These are phyloP conservation scores for Neckera pumila DNA, from an alignment of 225 moss, liverwort and hornwort genomes.

Conservation along the genomic window DNA sequence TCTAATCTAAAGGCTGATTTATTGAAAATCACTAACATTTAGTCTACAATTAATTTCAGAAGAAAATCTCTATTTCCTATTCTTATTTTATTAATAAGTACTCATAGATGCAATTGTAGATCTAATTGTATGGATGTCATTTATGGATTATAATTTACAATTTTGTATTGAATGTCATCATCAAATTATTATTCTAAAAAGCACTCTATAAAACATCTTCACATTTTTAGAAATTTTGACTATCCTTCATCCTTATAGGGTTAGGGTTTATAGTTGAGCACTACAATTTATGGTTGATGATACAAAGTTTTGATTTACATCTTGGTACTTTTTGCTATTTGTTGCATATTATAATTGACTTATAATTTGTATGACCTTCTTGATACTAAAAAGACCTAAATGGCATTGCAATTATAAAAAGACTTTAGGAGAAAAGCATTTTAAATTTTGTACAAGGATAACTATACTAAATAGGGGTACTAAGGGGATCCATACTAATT, in stretches of 20 bases:
- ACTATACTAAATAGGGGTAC: too few relatives aligned
- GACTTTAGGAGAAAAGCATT: not conserved
- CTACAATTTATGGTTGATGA: not conserved
- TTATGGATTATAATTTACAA: not conserved
- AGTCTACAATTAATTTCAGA: fast-evolving
- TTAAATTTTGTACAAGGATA: not conserved
- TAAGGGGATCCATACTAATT: too few relatives aligned
- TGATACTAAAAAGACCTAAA: not conserved
- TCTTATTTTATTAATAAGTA: not conserved
- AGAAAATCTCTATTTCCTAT: not conserved
- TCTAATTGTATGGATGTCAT: not conserved
- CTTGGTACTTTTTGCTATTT: not conserved
- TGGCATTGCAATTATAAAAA: not conserved
- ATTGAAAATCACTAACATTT: not conserved
- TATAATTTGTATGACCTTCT: too few relatives aligned
- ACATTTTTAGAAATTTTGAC: not conserved
- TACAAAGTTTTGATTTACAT: not conserved
- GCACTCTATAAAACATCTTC: not conserved
- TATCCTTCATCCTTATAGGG: fast-evolving
- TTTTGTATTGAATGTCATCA: not conserved
- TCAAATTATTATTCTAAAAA: not conserved
- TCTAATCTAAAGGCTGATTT: fast-evolving
- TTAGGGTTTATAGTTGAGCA: not conserved
- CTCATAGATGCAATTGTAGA: fast-evolving
- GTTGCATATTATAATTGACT: not conserved